Evolutionary conservation across 257 asterid species (phyloP), one percentile per base, ranked within the genome.

Genomic region (Scutellaria galericulata): DNA sequence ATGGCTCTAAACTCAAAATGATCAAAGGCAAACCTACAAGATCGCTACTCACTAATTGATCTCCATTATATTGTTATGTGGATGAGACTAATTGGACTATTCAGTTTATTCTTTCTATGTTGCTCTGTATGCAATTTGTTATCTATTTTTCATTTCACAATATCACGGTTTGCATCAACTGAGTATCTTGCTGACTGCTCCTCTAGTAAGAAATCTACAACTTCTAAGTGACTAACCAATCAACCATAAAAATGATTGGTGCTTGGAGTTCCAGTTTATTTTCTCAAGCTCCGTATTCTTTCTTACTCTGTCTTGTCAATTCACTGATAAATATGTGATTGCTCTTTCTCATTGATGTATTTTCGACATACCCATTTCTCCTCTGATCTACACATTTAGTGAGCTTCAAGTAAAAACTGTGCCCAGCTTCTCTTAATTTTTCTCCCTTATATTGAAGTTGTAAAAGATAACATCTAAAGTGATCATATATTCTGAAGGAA

Each of bases 1-100:
- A 54, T 79, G 67, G 10, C 70, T 74, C 60, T 51, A 78, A 64
- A 64, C 75, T 72, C 41, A 31, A 64, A 76, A 44, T 66, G 24
- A 53, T 20, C 31, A 52, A 66, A 24, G 56, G 5, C 13, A 42
- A 47, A 20, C 40, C 18, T 22, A 7, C 4, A 22, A 8, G 61
- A 50, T 71, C 6, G 9, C 12, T 46, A 13, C 58, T 39, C 10
- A 52, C 10, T 47, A 22, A 52, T 59, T 44, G 59, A 42, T 31
- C 10, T 39, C 51, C 68, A 44, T 22, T 55, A 56, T n/a, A 56
- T 13, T 55, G 47, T 56, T 12, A 51, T 67, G 37, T 48, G 46
- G 46, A 64, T 45, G 55, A 13, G 11, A 50, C 47, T 37, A 37
- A 35, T 13, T 47, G 18, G 5, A 31, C 37, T 31, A 31, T 2